phyloP scores from a whole-genome alignment of 1,284 basidiomycete genomes.

The Ganoderma sinense region DNA sequence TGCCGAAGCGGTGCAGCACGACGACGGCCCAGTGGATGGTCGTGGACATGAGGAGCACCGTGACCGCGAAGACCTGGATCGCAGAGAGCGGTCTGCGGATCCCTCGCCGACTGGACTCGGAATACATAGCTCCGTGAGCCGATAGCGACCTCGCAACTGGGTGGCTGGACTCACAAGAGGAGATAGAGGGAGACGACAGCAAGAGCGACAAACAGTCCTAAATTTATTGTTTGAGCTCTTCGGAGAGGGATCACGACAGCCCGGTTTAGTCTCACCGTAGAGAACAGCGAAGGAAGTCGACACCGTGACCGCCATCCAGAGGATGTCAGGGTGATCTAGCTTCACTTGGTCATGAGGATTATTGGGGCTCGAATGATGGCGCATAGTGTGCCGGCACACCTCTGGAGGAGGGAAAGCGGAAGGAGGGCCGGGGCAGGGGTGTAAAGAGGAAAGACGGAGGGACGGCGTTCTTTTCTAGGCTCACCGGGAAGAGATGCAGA shows the following conservation, averaged over 20 bases:
- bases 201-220: not conserved
- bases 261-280: not conserved
- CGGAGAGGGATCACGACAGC: not conserved
- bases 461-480: not conserved
- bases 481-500: not conserved
- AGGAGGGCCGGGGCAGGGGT: not conserved
- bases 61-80: not conserved
- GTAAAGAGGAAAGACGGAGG: not conserved
- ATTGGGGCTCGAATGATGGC: not conserved
- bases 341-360: not conserved
- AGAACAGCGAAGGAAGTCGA: not conserved
- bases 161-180: not conserved
- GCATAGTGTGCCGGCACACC: slow-evolving; percentile 5
- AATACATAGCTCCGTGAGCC: not conserved
- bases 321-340: not conserved
- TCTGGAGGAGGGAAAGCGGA: not conserved
- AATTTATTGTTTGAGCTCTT: not conserved
- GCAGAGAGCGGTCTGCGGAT: not conserved
- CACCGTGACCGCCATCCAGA: not conserved
- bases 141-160: not conserved
- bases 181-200: not conserved
- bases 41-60: not conserved
- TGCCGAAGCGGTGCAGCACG: not conserved
- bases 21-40: not conserved
- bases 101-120: not conserved